A percentile compares a stretch with the other conserved stretches of the same genome.
These are phyloP conservation scores for Collybiopsis luxurians DNA, from an alignment of 768 basidiomycete genomes.

Conservation along the genomic window DNA sequence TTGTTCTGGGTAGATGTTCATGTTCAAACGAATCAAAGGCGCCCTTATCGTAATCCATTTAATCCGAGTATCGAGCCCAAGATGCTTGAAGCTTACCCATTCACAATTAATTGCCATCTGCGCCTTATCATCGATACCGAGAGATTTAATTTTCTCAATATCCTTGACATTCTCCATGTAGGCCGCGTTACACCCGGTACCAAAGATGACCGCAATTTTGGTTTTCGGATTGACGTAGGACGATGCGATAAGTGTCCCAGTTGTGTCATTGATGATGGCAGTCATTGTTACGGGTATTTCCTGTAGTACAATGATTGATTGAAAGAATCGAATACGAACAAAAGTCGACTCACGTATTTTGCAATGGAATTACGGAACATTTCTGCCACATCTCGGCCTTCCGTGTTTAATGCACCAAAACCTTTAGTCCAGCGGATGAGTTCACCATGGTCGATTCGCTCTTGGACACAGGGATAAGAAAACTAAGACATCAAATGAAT, in stretches of 20 bases:
- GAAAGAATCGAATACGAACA: background rate
- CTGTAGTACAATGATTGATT: conserved; percentile 33
- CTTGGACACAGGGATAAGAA: conserved; percentile 97
- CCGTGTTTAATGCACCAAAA: conserved; percentile 88
- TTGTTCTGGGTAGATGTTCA: conserved; percentile 91
- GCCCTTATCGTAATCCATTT: conserved; percentile 48
- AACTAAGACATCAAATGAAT: conserved; percentile 47
- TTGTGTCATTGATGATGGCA: conserved; percentile 96
- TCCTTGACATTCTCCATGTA: conserved; percentile 90
- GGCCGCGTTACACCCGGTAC: conserved; percentile 97
- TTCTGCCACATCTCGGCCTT: conserved; percentile 87
- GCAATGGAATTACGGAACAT: conserved; percentile 87
- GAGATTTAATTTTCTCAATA: conserved; percentile 79
- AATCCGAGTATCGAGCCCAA: background rate
- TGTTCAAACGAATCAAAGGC: conserved; percentile 97
- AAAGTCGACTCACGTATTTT: conserved; percentile 62
- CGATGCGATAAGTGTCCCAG: conserved; percentile 95
- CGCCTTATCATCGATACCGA: conserved; percentile 62
- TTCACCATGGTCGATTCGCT: conserved; percentile 87
- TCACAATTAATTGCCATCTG: conserved; percentile 98
- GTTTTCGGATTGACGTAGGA: conserved; percentile 91
- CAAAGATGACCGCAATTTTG: conserved; percentile 95
- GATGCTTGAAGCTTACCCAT: conserved; percentile 57
- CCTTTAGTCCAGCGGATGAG: conserved; percentile 99
- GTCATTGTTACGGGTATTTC: conserved; percentile 80